Base-by-base conservation (phyloP, 192 early-diverging fungal genomes). In the Dissophora ornata region DNA sequence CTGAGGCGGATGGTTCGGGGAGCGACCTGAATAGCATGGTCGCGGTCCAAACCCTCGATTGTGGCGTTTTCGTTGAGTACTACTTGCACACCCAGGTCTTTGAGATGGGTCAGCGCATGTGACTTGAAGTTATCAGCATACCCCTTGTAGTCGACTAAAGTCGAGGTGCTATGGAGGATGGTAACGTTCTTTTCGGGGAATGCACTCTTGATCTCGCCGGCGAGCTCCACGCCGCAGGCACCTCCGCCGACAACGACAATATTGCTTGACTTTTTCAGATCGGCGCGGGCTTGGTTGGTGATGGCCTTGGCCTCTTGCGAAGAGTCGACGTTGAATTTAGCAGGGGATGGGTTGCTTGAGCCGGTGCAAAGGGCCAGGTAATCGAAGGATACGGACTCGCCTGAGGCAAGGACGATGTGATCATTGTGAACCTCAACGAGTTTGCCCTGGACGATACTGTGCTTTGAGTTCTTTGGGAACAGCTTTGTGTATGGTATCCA, bases 201-300 rank as follows among this genome's bases (percentile, higher is more conserved):
- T 1, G 66, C 75, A 42, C 24, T 62, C 22, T 82, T 84, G 47
- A 89, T 83, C 36, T 89, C 88, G 11, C 85, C 88, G 0, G 83
- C 85, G 24, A 82, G 71, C 53, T 89, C 88, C 0, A 86, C 83
- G 1, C 87, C 87, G n/a, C 81, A 84, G 5, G 86, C 84, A 22
- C 92, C 92, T 6, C 90, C 92, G 2, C 92, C 92, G 49, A 94
- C 79, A 30, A 94, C 77, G 1, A 90, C 57, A 33, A 90, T 69
- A 15, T 11, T 47, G 19, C 67, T 66, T 22, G 36, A 28, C 6
- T 60, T 67, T 4, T 38, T 18, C 7, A 75, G 41, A 32, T 75
- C 57, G 2, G 40, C 47, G 0, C 71, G 69, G 10, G 81, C 67
- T 7, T 88, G 85, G 2, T 62, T 47, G n/a, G 81, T 68, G 38